Conservation (phyloP, 331 rosid species). For the Arachis monticola region DNA sequence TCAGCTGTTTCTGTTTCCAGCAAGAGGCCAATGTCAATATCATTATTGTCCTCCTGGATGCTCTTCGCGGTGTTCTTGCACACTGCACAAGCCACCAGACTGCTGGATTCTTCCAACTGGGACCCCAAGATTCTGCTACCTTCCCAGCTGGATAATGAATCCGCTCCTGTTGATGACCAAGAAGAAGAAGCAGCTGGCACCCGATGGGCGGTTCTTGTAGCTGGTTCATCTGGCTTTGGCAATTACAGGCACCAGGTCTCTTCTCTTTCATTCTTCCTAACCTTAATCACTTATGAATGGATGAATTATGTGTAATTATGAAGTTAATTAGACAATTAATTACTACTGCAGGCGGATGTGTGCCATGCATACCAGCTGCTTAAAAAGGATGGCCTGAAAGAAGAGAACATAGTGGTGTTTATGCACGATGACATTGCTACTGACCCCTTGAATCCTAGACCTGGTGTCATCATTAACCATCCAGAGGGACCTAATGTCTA, state of each 20-base stretch:
- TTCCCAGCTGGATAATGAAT: slow-evolving; percentile 39
- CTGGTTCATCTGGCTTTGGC: slow-evolving; percentile 85
- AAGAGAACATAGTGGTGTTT: slow-evolving; percentile 90
- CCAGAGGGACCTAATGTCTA: slow-evolving; percentile 81
- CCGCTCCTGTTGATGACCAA: background rate
- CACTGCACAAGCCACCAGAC: slow-evolving; percentile 41
- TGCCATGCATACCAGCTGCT: slow-evolving; percentile 92
- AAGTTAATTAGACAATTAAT: background rate
- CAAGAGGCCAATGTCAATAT: background rate
- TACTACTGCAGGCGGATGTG: slow-evolving; percentile 68
- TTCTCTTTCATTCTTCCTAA: background rate
- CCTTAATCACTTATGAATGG: no score
- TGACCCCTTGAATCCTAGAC: slow-evolving; percentile 66
- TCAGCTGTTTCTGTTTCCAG: background rate
- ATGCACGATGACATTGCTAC: slow-evolving; percentile 93
- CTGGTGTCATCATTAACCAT: slow-evolving; percentile 84
- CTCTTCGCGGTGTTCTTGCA: slow-evolving; percentile 26
- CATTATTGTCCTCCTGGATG: slow-evolving; percentile 27
- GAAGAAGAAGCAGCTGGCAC: slow-evolving; percentile 45
- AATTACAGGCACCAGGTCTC: slow-evolving; percentile 93
- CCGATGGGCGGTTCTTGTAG: slow-evolving; percentile 89
- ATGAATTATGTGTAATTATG: background rate
- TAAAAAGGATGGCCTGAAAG: slow-evolving; percentile 75
- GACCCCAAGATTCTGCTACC: slow-evolving; percentile 61
- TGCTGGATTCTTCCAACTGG: slow-evolving; percentile 43